Conservation (phyloP, 108 stramenopile species). For the Bacterosira constricta region DNA sequence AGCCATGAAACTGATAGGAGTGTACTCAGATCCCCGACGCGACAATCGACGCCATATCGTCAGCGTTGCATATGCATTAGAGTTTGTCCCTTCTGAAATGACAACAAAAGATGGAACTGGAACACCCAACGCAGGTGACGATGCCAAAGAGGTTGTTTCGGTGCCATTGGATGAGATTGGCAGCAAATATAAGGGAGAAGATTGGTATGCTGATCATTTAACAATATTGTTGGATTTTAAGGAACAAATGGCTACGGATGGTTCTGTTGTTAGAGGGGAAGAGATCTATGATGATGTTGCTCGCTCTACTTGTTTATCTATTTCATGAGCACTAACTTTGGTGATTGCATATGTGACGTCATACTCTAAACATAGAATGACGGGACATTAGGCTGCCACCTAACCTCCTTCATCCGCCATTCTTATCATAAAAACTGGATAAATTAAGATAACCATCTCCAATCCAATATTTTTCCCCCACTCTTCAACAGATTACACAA, state of each 20-base stretch:
- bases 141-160: slow-evolving; percentile 75
- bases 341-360: no score
- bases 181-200: slow-evolving; percentile 39
- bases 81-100: slow-evolving; percentile 36
- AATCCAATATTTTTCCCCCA: no score
- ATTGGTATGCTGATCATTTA: slow-evolving; percentile 62
- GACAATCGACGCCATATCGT: slow-evolving; percentile 77
- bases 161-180: slow-evolving; percentile 68
- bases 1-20: slow-evolving; percentile 62
- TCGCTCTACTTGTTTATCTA: slow-evolving; percentile 27
- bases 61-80: slow-evolving; percentile 59
- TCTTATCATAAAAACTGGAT: no score
- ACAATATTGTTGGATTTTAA: slow-evolving; percentile 63
- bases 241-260: slow-evolving; percentile 11
- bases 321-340: background rate
- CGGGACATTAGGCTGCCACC: no score
- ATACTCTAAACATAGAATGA: no score
- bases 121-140: slow-evolving; percentile 77
- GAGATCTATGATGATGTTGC: slow-evolving; percentile 20
- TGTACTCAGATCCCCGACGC: slow-evolving; percentile 86
- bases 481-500: no score
- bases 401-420: no score
- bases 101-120: slow-evolving; percentile 31
- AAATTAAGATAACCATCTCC: no score
- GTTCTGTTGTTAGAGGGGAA: background rate